Evolutionary conservation across 305 asterid species (phyloP).

Genomic region (Fraxinus greggii): DNA sequence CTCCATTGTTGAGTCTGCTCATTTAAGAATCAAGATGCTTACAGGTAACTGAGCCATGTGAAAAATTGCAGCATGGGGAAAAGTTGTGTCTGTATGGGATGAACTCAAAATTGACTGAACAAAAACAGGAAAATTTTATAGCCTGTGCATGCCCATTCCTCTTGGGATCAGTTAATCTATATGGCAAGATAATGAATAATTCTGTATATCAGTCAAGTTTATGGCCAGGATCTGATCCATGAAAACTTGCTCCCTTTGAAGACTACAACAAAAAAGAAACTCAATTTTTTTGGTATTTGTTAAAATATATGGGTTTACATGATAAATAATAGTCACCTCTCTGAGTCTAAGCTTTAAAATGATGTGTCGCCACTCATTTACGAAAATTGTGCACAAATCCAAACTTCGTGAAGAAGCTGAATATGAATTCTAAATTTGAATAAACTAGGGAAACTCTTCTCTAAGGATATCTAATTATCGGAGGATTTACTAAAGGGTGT

Average conservation of each 20-base stretch:
- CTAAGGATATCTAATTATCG: too few relatives aligned
- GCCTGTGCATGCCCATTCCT: slow-evolving; percentile 24
- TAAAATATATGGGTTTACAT: background rate
- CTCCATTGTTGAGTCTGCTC: background rate
- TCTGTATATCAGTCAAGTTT: slow-evolving; percentile 12
- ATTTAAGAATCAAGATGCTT: background rate
- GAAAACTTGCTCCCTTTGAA: slow-evolving; percentile 19
- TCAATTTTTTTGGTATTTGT: background rate
- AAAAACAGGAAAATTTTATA: background rate
- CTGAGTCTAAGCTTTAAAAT: background rate
- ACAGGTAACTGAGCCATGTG: background rate
- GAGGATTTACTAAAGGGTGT: too few relatives aligned
- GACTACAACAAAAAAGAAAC: slow-evolving; percentile 1
- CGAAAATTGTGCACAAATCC: background rate
- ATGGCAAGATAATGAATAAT: slow-evolving; percentile 1
- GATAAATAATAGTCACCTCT: background rate
- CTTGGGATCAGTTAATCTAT: background rate
- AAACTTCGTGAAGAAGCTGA: background rate
- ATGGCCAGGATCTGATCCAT: slow-evolving; percentile 21
- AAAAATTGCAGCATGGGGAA: background rate
- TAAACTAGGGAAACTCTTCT: too few relatives aligned
- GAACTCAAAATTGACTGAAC: background rate
- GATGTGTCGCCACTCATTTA: background rate
- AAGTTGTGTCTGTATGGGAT: background rate
- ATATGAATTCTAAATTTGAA: too few relatives aligned